A percentile compares a stretch with the other conserved stretches of the same genome.
Conservation (phyloP, 1,139 yeast species). For the Debaryomyces udenii region DNA sequence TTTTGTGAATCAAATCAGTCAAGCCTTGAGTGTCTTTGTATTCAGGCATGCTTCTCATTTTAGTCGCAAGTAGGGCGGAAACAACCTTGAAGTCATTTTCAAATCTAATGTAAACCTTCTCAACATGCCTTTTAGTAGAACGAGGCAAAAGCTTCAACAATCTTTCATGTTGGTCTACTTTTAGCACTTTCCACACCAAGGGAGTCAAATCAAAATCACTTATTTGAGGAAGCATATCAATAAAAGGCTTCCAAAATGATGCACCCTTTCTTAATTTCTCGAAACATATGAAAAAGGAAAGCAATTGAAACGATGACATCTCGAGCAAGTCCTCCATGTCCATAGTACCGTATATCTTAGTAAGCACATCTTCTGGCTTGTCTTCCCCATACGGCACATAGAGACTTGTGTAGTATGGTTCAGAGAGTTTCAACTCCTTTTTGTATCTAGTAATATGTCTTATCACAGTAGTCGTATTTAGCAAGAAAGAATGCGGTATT, state of each 20-base stretch:
- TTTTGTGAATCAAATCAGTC: not conserved
- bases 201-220: conserved; percentile 55
- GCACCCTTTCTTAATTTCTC: conserved; percentile 39
- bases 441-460: conserved; percentile 36
- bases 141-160: conserved; percentile 43
- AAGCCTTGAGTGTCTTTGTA: not conserved
- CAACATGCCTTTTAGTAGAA: conserved; percentile 36
- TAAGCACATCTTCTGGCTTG: conserved; percentile 22
- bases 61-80: conserved; percentile 20
- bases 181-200: conserved; percentile 50
- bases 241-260: conserved; percentile 69
- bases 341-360: conserved; percentile 37
- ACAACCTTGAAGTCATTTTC: conserved; percentile 39
- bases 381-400: conserved; percentile 21
- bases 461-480: conserved; percentile 62
- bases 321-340: conserved; percentile 30
- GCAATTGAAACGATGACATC: conserved; percentile 50
- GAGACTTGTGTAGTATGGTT: conserved; percentile 25
- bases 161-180: conserved; percentile 24
- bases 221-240: conserved; percentile 56
- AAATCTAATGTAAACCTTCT: conserved; percentile 41
- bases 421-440: conserved; percentile 20
- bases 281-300: conserved; percentile 50
- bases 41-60: conserved; percentile 12
- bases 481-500: conserved; percentile 60